Base-by-base conservation (phyloP, 495 filamentous ascomycete genomes). In the Glutinoglossum americanum region DNA sequence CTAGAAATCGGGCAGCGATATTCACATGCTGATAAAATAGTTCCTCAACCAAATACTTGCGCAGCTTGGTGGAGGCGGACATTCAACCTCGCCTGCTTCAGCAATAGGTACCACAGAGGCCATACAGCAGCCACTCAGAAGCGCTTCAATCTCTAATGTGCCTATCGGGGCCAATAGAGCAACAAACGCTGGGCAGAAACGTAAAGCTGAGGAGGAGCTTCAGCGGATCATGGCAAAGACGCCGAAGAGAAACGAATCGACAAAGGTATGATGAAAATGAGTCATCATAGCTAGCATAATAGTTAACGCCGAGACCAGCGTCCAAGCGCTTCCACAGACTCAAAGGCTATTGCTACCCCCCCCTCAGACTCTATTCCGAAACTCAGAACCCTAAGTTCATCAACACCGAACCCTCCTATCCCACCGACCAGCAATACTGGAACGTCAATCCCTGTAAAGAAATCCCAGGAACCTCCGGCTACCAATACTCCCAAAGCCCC, bases 401-500 rank as follows among this genome's bases (percentile, higher is more conserved):
- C 41, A n/a, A 21, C n/a, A 45, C 19, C 41, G 41, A 53, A 30
- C 8, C 49, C 49, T 28, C 1, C 49, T 32, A 32, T 30, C 30
- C n/a, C 49, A 13, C 49, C 8, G 5, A 28, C 49, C 5, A 30
- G 49, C 26, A 53, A 53, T 15, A 1, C 49, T 53, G 7, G 10
- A 53, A 53, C 28, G 5, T 27, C 47, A 49, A 49, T 9, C 13
- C 47, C 23, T 32, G 17, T 32, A 6, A 21, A 13, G 23, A 53
- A 53, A 32, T 0, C 49, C 49, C 49, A 28, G 49, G 17, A 28
- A 1, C 23, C 26, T 30, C 5, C 23, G 5, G 64, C 70, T 41
- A 59, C 67, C 2, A 65, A 71, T 5, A 37, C 60, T 55, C 54
- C 60, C 54, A 55, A 60, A 41, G 63, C 73, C 41, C 61, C 66